phyloP scores from a whole-genome alignment of 805 yeast genomes.

The Metschnikowia borealis region DNA sequence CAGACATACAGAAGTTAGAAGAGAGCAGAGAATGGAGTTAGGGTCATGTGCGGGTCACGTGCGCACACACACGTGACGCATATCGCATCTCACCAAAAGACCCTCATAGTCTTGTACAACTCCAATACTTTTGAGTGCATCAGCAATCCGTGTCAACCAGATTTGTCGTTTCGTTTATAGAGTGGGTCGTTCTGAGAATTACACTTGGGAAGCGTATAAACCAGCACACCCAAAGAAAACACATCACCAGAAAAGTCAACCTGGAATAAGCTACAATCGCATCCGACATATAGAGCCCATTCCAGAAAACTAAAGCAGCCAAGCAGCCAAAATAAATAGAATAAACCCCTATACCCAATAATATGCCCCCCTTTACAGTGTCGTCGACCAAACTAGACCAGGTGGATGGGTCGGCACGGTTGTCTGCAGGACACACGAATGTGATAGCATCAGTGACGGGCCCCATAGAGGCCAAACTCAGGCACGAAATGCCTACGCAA shows the following conservation, averaged over 20 bases:
- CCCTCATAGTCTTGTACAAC: not conserved
- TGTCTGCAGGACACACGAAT: slow-evolving; percentile 47
- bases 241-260: too few relatives aligned
- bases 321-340: too few relatives aligned
- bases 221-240: too few relatives aligned
- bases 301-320: not conserved
- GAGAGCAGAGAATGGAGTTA: not conserved
- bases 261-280: too few relatives aligned
- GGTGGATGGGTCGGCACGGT: slow-evolving; percentile 79
- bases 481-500: slow-evolving; percentile 79
- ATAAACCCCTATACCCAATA: too few relatives aligned
- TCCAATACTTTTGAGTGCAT: not conserved
- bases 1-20: slow-evolving; percentile 9
- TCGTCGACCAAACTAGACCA: slow-evolving; percentile 38
- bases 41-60: not conserved
- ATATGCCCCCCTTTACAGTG: slow-evolving; percentile 15
- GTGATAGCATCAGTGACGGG: slow-evolving; percentile 81
- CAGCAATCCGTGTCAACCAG: too few relatives aligned
- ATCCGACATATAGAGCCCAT: too few relatives aligned
- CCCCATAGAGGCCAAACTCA: slow-evolving; percentile 77
- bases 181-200: too few relatives aligned
- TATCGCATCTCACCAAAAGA: too few relatives aligned
- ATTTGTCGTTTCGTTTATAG: too few relatives aligned
- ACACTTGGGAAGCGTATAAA: too few relatives aligned
- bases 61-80: not conserved